Base-by-base conservation (phyloP, 2,329 filamentous ascomycete genomes). In the Xylariaceae sp. region DNA sequence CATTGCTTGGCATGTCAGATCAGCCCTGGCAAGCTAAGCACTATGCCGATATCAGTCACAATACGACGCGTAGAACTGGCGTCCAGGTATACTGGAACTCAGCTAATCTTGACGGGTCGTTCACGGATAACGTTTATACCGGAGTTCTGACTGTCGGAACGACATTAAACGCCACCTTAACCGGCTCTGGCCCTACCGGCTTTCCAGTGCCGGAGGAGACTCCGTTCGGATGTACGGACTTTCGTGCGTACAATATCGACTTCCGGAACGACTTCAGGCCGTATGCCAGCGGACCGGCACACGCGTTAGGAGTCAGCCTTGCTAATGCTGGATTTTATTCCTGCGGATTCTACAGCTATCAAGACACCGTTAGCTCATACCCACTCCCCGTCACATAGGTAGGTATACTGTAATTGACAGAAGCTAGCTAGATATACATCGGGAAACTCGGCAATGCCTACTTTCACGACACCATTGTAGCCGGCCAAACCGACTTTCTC, bases 291-390 rank as follows among this genome's bases (percentile, higher is more conserved):
- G 85, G 85, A 0, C 87, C 86, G 0, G 77, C 81, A 2, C 78
- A 88, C 41, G 86, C 86, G 0, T 65, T 89, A 6, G 83, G 81
- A 18, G 76, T 88, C 4, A 83, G 81, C 59, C 81, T 83, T 44
- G 85, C 87, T 0, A 89, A 89, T 66, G 80, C 84, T 0, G 84
- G 85, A 0, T 89, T 89, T 67, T 89, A 89, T 67, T 82, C 81
- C 45, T 86, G 82, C 45, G 83, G 85, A 0, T 83, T 89, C 63
- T 86, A 86, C 65, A 85, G 81, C 55, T 89, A 86, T 65, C 87
- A 89, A 71, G 87, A 89, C 59, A 89, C 87, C 7, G 83, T 81
- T 55, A 52, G 74, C 23, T 76, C 75, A 54, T 2, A 12, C 44
- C n/a, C 9, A 40, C 21, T 29, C 32, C 43, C 46, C 20, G 40